Conservation (phyloP, 176 grass and related monocot species). For the Musa troglodytarum region DNA sequence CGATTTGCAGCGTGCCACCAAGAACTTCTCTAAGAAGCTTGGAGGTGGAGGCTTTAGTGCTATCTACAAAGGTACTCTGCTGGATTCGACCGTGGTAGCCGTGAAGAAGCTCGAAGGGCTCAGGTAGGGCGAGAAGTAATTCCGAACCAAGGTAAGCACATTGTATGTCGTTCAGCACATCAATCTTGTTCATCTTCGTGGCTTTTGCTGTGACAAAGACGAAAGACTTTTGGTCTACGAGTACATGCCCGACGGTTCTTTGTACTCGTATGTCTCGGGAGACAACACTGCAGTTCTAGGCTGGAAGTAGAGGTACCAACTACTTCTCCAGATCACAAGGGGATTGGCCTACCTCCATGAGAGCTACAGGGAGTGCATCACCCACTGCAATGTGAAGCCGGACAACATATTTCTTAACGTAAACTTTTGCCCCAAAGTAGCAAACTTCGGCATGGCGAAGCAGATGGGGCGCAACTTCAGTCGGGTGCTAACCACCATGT, state of each 20-base stretch:
- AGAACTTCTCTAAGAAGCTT: conserved; percentile 34
- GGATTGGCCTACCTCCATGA: conserved; percentile 34
- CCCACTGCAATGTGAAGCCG: conserved; percentile 38
- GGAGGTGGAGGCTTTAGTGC: conserved; percentile 30
- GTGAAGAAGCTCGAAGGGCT: conserved; percentile 39
- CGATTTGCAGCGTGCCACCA: conserved; percentile 19
- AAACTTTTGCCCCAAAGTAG: conserved; percentile 14
- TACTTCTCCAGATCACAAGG: conserved; percentile 24
- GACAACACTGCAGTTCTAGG: conserved; percentile 2
- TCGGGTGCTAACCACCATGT: conserved; percentile 28
- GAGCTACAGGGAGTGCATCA: conserved; percentile 27
- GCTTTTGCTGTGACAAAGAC: conserved; percentile 21
- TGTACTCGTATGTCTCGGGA: conserved; percentile 25
- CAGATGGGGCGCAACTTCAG: conserved; percentile 31
- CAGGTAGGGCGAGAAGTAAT: conserved; percentile 34
- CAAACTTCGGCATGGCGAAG: conserved; percentile 47
- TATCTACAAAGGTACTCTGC: conserved; percentile 27
- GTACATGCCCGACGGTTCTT: conserved; percentile 24
- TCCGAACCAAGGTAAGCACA: conserved; percentile 29
- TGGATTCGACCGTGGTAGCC: conserved; percentile 15
- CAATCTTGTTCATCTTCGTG: conserved; percentile 19
- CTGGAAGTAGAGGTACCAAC: conserved; percentile 25
- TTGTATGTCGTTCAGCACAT: conserved; percentile 28
- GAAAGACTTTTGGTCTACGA: conserved; percentile 34
- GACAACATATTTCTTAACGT: conserved; percentile 34